phyloP scores from a whole-genome alignment of 1,139 yeast genomes.

The Taphrina confusa region DNA sequence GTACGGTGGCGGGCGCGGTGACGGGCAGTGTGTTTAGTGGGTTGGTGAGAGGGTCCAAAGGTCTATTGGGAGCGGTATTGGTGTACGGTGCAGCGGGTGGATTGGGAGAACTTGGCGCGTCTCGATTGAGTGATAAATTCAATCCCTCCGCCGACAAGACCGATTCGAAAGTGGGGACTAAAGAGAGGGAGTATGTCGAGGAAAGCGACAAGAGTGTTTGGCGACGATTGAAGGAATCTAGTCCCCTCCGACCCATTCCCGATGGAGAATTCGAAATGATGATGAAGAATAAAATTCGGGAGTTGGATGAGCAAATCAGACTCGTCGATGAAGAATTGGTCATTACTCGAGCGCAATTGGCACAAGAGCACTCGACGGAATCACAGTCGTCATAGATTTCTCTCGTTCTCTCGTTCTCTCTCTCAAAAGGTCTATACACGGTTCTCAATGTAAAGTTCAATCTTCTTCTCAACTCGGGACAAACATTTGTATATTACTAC shows the following conservation, averaged over 20 bases:
- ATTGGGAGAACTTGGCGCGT: constrained; percentile 8
- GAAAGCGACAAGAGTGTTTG: constrained; percentile 31
- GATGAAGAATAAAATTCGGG: constrained; percentile 10
- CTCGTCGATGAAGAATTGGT: constrained; percentile 27
- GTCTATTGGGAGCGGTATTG: constrained; percentile 15
- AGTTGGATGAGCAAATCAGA: constrained; percentile 20
- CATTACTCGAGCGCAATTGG: background rate
- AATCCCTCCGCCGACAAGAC: background rate
- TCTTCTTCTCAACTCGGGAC: background rate
- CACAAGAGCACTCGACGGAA: background rate
- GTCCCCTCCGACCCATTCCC: constrained; percentile 27
- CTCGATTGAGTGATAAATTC: background rate
- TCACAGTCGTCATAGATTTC: no score
- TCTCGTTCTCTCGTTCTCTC: no score
- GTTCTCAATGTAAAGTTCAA: background rate
- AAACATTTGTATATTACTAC: background rate
- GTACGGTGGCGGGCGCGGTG: constrained; percentile 18
- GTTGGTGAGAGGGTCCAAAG: constrained; percentile 14
- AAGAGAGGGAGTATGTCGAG: background rate
- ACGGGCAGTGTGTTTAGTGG: constrained; percentile 19
- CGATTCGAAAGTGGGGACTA: background rate
- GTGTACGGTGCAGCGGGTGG: constrained; percentile 20
- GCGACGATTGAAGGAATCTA: constrained; percentile 16
- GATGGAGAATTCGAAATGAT: constrained; percentile 23
- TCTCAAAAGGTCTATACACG: no score